Percentiles rank a stretch among this genome's conserved stretches.
Conservation (phyloP, 495 filamentous ascomycete species). For the Parmelia sp. region DNA sequence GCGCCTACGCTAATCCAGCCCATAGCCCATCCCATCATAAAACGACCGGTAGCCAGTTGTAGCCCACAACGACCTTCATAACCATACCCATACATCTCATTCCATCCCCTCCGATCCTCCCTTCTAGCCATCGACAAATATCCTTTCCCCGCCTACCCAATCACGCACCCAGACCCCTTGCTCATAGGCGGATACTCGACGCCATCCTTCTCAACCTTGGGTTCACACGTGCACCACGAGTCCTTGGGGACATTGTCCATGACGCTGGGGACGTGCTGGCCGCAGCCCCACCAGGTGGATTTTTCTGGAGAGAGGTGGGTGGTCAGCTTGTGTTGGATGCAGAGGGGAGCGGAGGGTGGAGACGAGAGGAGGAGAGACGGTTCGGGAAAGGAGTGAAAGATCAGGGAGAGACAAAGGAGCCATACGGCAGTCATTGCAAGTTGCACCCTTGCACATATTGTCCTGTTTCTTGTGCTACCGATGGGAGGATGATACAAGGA, state of each 20-base stretch:
- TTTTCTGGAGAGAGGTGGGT: conserved; percentile 44
- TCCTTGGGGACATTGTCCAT: conserved; percentile 55
- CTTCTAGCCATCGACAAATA: too few relatives aligned
- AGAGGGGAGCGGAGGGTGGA: background rate
- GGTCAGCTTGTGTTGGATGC: background rate
- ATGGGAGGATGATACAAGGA: background rate
- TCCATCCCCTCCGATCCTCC: background rate
- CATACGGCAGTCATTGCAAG: conserved; percentile 47
- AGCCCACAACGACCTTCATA: background rate
- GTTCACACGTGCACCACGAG: conserved; percentile 59
- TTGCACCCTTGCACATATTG: conserved; percentile 46
- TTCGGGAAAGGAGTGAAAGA: background rate
- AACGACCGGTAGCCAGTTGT: background rate
- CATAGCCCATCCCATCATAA: background rate
- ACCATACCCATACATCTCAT: background rate
- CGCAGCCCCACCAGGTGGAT: conserved; percentile 66
- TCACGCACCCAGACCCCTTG: conserved; percentile 35
- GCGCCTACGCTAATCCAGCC: background rate
- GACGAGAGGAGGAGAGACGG: background rate
- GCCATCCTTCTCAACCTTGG: conserved; percentile 54
- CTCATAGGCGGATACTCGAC: conserved; percentile 59
- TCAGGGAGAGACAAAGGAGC: background rate
- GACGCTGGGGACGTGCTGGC: conserved; percentile 58
- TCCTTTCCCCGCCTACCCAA: conserved; percentile 20
- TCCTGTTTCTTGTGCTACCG: background rate